A percentile compares a stretch with the other conserved stretches of the same genome.
phyloP scores from a whole-genome alignment of 2,329 filamentous ascomycete genomes.

The Xylaria sp. region DNA sequence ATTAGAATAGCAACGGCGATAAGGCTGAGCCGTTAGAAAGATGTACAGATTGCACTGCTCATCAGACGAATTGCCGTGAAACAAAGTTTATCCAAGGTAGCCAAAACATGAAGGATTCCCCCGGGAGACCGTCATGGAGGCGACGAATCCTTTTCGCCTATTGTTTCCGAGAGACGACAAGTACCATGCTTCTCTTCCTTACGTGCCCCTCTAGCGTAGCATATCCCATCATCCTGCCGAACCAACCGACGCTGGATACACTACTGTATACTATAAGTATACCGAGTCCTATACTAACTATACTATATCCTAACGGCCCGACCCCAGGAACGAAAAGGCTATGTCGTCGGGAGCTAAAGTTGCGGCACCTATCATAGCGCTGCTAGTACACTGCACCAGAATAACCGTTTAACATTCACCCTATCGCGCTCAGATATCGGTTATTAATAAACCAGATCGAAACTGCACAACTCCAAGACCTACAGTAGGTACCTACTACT shows the following conservation, averaged over 20 bases:
- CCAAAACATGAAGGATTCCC: background rate
- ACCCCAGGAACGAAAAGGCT: conserved; percentile 7
- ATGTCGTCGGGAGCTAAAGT: background rate
- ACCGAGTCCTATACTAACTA: background rate
- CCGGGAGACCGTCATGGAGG: conserved; percentile 8
- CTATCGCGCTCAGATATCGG: background rate
- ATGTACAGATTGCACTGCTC: background rate
- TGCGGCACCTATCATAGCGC: background rate
- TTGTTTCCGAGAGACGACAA: conserved; percentile 25
- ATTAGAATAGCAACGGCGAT: conserved; percentile 19
- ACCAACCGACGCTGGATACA: conserved; percentile 11
- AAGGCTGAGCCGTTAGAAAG: conserved; percentile 24
- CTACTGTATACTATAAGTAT: background rate
- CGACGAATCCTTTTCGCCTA: conserved; percentile 24
- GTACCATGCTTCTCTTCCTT: conserved; percentile 32
- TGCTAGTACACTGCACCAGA: too few relatives aligned
- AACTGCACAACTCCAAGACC: background rate
- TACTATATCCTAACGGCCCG: conserved; percentile 10
- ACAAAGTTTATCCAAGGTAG: background rate
- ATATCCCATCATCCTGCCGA: conserved; percentile 20
- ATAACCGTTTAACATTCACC: background rate
- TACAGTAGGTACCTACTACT: background rate
- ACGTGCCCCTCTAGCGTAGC: background rate
- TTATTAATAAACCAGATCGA: conserved; percentile 11
- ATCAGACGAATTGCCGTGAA: conserved; percentile 1